A percentile compares a stretch with the other conserved stretches of the same genome.
These are phyloP conservation scores for Brassica nigra DNA, from an alignment of 345 rosid genomes.

Conservation along the genomic window DNA sequence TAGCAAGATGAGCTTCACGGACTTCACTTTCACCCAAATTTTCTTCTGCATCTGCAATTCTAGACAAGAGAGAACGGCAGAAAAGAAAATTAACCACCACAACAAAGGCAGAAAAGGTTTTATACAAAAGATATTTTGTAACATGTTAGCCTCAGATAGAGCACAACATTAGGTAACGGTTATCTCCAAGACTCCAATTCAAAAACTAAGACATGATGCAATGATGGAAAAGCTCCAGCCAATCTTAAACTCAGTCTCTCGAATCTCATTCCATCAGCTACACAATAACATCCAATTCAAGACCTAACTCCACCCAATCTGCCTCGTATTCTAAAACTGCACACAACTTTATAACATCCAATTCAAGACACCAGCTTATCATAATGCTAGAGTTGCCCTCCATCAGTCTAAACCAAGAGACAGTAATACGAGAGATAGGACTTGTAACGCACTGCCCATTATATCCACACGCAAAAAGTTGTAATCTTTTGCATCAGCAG, in stretches of 20 bases:
- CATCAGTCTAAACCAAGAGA: constrained; percentile 9
- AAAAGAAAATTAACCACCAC: background rate
- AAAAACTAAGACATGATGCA: background rate
- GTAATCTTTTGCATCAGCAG: background rate
- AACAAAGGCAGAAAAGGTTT: background rate
- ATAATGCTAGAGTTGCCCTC: background rate
- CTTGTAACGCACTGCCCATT: no score
- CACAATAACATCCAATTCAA: background rate
- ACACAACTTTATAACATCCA: background rate
- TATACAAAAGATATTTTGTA: no score
- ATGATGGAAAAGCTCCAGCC: background rate
- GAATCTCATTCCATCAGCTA: background rate
- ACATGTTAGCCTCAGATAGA: background rate
- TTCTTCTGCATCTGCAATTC: constrained; percentile 99
- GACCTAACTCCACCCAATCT: background rate
- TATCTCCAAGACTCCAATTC: background rate
- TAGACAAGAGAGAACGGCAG: constrained; percentile 5
- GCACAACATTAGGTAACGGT: background rate
- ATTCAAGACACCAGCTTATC: background rate
- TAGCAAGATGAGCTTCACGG: constrained; percentile 66
- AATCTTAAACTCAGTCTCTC: background rate
- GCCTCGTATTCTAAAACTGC: background rate
- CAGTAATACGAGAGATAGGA: no score
- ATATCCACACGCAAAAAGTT: background rate
- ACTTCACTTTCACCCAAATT: constrained; percentile 98